Base-by-base conservation (phyloP, 306 rosid species). In the Lupinus albus region DNA sequence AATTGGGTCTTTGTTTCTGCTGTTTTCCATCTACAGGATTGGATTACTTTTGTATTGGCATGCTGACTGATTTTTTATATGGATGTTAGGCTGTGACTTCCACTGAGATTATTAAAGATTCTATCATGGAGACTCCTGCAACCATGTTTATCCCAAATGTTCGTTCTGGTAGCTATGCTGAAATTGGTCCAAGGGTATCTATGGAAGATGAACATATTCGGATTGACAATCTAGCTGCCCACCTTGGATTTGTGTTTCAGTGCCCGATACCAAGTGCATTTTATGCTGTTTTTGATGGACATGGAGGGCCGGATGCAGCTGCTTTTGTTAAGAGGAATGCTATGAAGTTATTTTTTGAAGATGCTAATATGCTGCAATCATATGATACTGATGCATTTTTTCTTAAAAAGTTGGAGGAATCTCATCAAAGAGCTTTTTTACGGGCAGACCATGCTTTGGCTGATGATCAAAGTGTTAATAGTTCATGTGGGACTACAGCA, bases 211-310 rank as follows among this genome's bases (percentile, higher is more conserved):
- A 92, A 53, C 98, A 92, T 78, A 76, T 92, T 47, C 59, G 33
- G 45, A 86, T 92, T 0, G 98, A 92, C 53, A 91, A 92, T 76
- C 84, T 92, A 12, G 89, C 95, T 71, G 75, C 81, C 46, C 86
- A 81, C 64, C 81, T 84, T 52, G 85, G 87, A 65, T 63, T 85
- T 81, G 66, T 80, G 71, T 81, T 75, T 66, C 78, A 80, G 61
- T 82, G 25, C 49, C 79, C 87, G 0, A 64, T 74, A 61, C 91
- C 87, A 0, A 75, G 88, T 77, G 86, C 95, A 1, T 92, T 92
- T 74, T 92, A 92, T 83, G 98, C 89, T 1, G 87, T 92, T 52
- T 88, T 92, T 71, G 98, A 92, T 55, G 98, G 98, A 35, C 98
- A 92, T 50, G 96, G 87, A 15, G 98, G 98, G 13, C 88, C 96